Evolutionary conservation across 2,329 filamentous ascomycete genomes (phyloP), one percentile per base, ranked within the genome.

Genomic region (Colletotrichum sp.): DNA sequence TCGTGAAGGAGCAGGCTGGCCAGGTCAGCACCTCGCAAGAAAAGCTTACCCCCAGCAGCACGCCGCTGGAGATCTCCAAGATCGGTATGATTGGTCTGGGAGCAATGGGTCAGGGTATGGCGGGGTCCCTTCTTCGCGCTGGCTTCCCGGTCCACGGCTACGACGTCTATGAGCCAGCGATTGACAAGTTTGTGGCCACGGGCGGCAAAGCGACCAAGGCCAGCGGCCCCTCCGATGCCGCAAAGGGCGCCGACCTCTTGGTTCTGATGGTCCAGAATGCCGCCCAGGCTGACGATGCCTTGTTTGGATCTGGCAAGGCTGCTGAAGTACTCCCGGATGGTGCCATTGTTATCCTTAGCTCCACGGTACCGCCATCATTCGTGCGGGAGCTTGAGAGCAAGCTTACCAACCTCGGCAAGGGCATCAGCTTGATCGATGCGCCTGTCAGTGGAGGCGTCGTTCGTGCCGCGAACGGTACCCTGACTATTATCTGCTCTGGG

Each of bases 41-140:
- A 4, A 72, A 75, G 9, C 71, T 79, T 3, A 79, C 79, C 1
- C 79, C 80, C 4, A 72, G 71, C 26, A 78, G 57, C 12, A 80
- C 80, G 9, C 78, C 79, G 1, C 26, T 78, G 10, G 78, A 79
- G 13, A 79, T 83, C 28, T 77, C 78, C 18, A 86, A 81, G 30
- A 75, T 85, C 30, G 84, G 81, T 14, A 81, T 85, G 72, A 81
- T 85, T 24, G 84, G 84, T 2, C 74, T 86, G 10, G 84, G 84
- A 1, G 84, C 84, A 1, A 86, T 86, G 84, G 84, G 84, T 7
- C 81, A 82, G 34, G 83, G 84, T 30, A 86, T 86, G 81, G 84
- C 84, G 2, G 72, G 80, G 2, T 84, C 83, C 2, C 80, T 85
- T 9, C 66, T 85, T 1, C 79, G 80, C 8, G 80, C 82, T 4